These are phyloP conservation scores for cucumber (Cucumis sativus) DNA, from an alignment of 306 rosid species.

Conservation along the genomic window DNA sequence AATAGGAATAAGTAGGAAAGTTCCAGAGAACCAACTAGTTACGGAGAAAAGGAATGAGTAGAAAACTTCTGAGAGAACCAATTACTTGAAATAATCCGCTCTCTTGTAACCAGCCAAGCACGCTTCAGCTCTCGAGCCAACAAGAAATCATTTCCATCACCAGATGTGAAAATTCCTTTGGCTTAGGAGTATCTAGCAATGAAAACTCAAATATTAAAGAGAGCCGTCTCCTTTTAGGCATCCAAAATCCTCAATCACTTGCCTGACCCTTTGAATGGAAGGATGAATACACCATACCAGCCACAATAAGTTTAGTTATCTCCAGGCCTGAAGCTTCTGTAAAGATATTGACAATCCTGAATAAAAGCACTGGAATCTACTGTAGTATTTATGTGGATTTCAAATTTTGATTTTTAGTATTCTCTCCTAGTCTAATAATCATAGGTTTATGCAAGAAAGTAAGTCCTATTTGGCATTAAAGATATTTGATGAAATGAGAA, in stretches of 20 bases:
- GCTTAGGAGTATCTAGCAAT: too few species aligned
- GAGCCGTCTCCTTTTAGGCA: too few species aligned
- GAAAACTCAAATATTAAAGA: too few species aligned
- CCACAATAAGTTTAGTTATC: background rate
- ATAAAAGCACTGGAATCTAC: background rate
- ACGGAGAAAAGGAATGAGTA: too few species aligned
- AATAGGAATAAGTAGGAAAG: background rate
- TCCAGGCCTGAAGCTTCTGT: background rate
- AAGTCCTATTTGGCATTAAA: constrained; percentile 66
- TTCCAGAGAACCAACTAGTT: background rate
- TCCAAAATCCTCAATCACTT: background rate
- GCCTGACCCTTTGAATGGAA: background rate
- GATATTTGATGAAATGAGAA: constrained; percentile 59
- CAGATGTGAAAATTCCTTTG: too few species aligned
- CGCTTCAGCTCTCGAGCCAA: too few species aligned
- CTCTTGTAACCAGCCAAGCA: too few species aligned
- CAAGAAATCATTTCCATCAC: too few species aligned
- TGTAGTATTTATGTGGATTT: background rate
- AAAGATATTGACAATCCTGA: background rate
- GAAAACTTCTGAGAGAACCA: too few species aligned
- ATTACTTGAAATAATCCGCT: too few species aligned
- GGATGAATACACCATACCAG: background rate
- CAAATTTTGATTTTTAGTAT: background rate
- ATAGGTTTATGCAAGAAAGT: constrained; percentile 43
- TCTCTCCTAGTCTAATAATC: constrained; percentile 1